These are phyloP conservation scores for Pichia sp. DNA, from an alignment of 1,139 yeast genomes.

Conservation along the genomic window DNA sequence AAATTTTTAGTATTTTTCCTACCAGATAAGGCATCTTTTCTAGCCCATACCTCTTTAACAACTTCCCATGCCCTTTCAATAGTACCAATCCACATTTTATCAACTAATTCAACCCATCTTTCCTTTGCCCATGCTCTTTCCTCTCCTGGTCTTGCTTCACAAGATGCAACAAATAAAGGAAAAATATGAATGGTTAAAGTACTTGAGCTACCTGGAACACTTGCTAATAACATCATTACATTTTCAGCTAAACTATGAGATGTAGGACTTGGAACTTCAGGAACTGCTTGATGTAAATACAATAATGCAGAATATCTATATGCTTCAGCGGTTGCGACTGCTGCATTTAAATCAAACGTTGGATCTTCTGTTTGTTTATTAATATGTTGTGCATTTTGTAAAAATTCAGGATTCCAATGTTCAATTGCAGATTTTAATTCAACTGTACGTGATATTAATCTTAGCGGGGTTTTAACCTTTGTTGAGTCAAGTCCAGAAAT, in stretches of 20 bases:
- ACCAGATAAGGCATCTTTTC: conserved; percentile 42
- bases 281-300: conserved; percentile 62
- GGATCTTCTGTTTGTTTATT: conserved; percentile 37
- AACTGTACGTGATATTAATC: conserved; percentile 49
- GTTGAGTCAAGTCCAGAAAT: neutral
- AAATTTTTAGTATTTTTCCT: conserved; percentile 11
- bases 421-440: conserved; percentile 44
- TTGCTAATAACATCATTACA: conserved; percentile 51
- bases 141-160: conserved; percentile 53
- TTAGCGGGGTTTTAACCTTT: conserved; percentile 34
- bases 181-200: conserved; percentile 54
- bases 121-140: conserved; percentile 56
- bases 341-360: conserved; percentile 50
- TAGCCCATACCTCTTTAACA: conserved; percentile 63
- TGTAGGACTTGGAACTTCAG: conserved; percentile 52
- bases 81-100: conserved; percentile 58
- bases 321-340: conserved; percentile 65
- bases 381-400: conserved; percentile 26
- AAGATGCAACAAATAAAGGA: conserved; percentile 56
- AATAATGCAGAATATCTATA: conserved; percentile 53
- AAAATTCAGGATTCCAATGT: conserved; percentile 46
- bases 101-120: conserved; percentile 51
- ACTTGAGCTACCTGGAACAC: conserved; percentile 55
- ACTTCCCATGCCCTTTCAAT: conserved; percentile 60
- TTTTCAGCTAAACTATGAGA: conserved; percentile 55